Percentiles rank a stretch among this genome's conserved stretches.
Conservation (phyloP, 257 asterid species). For the Gentiana macrophylla region DNA sequence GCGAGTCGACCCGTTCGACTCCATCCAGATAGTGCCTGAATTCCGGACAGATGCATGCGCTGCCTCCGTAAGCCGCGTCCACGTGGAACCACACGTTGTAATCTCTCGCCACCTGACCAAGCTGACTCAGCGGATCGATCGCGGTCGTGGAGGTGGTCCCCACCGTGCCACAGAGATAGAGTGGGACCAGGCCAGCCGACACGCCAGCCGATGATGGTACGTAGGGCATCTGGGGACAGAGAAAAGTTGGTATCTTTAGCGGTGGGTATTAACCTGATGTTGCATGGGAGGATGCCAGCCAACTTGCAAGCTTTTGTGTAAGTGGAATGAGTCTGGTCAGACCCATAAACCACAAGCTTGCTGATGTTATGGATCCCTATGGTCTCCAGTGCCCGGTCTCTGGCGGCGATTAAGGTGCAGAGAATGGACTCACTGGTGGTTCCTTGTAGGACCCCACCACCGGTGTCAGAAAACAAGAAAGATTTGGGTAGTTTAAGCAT, state of each 20-base stretch:
- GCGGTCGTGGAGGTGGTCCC: slow-evolving; percentile 28
- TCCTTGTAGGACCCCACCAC: slow-evolving; percentile 25
- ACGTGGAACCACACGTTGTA: slow-evolving; percentile 23
- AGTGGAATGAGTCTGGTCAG: slow-evolving; percentile 25
- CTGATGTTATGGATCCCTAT: slow-evolving; percentile 9
- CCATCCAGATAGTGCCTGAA: slow-evolving; percentile 21
- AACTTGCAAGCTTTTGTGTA: slow-evolving; percentile 22
- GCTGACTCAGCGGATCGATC: slow-evolving; percentile 12
- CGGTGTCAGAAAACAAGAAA: slow-evolving; percentile 24
- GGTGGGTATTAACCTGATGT: slow-evolving; percentile 15
- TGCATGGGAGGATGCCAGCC: slow-evolving; percentile 24
- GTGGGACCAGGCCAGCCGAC: slow-evolving; percentile 20
- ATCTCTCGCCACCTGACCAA: slow-evolving; percentile 9
- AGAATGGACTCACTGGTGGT: slow-evolving; percentile 25
- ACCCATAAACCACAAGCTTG: slow-evolving; percentile 16
- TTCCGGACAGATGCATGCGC: slow-evolving; percentile 29
- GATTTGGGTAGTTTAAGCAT: slow-evolving; percentile 19
- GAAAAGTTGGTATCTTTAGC: slow-evolving; percentile 13
- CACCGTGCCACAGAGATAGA: slow-evolving; percentile 19
- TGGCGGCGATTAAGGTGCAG: slow-evolving; percentile 18
- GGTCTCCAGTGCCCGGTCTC: slow-evolving; percentile 12
- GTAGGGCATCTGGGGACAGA: slow-evolving; percentile 10
- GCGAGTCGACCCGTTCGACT: slow-evolving; percentile 18
- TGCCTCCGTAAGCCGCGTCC: slow-evolving; percentile 27
- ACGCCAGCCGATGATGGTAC: slow-evolving; percentile 13